Base-by-base conservation (phyloP, 2,329 filamentous ascomycete species). In the Massarina eburnea region DNA sequence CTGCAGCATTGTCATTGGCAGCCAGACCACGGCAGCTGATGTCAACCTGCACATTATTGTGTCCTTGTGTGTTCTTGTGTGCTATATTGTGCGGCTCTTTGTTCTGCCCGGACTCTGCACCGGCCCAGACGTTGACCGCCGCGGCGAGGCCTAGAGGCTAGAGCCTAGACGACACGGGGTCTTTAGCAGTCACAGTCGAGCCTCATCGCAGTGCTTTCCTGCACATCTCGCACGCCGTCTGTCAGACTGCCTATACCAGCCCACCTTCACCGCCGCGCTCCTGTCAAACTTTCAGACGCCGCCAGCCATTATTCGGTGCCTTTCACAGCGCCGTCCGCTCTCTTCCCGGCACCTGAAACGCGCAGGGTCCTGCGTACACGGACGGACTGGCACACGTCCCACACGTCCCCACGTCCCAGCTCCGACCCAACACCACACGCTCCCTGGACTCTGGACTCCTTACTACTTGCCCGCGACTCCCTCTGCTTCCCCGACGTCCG, bases 291-390 rank as follows among this genome's bases (percentile, higher is more conserved):
- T 49, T 34, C 48, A 43, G 51, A 46, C 37, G 33, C 32, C 48
- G 41, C 32, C 40, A 45, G 48, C 64, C 63, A 64, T 34, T n/a
- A n/a, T n/a, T n/a, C n/a, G n/a, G n/a, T n/a, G n/a, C n/a, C n/a
- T n/a, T n/a, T 64, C 41, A 58, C 32, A 37, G 54, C 44, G 50
- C 42, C 41, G 40, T 33, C 51, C 41, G 43, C 45, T 51, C 46
- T 45, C 54, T 55, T 49, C 46, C 55, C 56, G 58, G 43, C 52
- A 48, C 54, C 64, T 68, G 65, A 68, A 68, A 68, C 64, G 48
- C 54, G 55, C 62, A 66, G 51, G 63, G 64, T 54, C 57, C 63
- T 44, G 51, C 48, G 52, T 58, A 59, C 59, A 61, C 55, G 52
- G 50, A 49, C 45, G 48, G 42, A 46, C 48, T 56, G 51, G 48